phyloP scores from a whole-genome alignment of 352 stramenopile species.

The Nothophytophthora sp. region DNA sequence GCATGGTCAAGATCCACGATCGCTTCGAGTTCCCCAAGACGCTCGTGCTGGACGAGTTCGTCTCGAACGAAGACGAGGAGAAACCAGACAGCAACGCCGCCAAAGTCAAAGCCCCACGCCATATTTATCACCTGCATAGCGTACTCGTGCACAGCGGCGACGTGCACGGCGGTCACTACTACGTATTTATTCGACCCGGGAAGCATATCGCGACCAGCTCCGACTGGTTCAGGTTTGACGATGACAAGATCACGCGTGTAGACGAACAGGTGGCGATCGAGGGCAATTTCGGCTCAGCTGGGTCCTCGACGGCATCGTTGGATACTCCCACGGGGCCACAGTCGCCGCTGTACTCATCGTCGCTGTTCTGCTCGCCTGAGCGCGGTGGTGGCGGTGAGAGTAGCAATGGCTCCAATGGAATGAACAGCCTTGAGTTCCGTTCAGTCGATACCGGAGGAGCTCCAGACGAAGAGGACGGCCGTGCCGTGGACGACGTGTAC shows the following conservation, averaged over 20 bases:
- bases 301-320: slow-evolving; percentile 13
- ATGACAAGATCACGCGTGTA: slow-evolving; percentile 81
- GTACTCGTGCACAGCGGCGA: slow-evolving; percentile 87
- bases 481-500: slow-evolving; percentile 34
- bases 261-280: slow-evolving; percentile 76
- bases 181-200: slow-evolving; percentile 86
- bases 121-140: slow-evolving; percentile 84
- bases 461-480: slow-evolving; percentile 6
- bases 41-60: slow-evolving; percentile 73
- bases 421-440: slow-evolving; percentile 43
- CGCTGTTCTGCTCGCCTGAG: slow-evolving; percentile 51
- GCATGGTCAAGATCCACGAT: slow-evolving; percentile 91
- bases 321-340: slow-evolving; percentile 21
- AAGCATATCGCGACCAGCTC: slow-evolving; percentile 62
- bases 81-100: background rate
- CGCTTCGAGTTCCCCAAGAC: slow-evolving; percentile 86
- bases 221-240: slow-evolving; percentile 86
- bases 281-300: slow-evolving; percentile 71
- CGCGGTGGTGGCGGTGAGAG: slow-evolving; percentile 24
- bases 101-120: slow-evolving; percentile 14
- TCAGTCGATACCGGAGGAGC: slow-evolving; percentile 31
- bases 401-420: slow-evolving; percentile 16
- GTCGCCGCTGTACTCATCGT: slow-evolving; percentile 58
- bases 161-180: slow-evolving; percentile 88
- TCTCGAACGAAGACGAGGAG: slow-evolving; percentile 11